Evolutionary conservation across 257 asterid species (phyloP).

Genomic region (Agastache rugosa): DNA sequence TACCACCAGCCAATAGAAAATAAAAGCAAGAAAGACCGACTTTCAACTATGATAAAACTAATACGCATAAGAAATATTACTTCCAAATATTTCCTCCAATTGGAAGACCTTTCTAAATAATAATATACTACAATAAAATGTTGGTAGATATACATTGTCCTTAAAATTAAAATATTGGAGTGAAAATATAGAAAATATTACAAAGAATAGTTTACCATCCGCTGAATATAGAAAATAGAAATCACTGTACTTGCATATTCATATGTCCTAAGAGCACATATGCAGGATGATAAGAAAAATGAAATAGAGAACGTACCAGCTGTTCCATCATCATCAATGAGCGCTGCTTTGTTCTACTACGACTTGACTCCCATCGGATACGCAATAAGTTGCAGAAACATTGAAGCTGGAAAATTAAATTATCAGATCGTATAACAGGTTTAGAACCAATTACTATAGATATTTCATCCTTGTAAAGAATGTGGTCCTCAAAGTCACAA

Average conservation of each 20-base stretch:
- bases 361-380: conserved; percentile 90
- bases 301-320: conserved; percentile 50
- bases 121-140: not conserved
- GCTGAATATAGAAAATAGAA: conserved; percentile 3
- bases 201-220: conserved; percentile 24
- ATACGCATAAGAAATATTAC: not conserved
- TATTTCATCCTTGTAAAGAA: conserved; percentile 12
- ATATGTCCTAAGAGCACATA: conserved; percentile 2
- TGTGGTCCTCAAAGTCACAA: not conserved
- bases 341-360: conserved; percentile 92
- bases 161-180: not conserved
- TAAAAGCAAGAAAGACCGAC: not conserved
- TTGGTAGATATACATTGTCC: conserved; percentile 7
- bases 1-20: conserved; percentile 10
- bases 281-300: conserved; percentile 7
- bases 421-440: conserved; percentile 28
- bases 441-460: conserved; percentile 16
- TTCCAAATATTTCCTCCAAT: not conserved
- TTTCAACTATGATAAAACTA: too few relatives aligned
- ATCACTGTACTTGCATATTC: conserved; percentile 2
- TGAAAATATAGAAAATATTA: conserved; percentile 19
- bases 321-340: conserved; percentile 85
- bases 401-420: conserved; percentile 50
- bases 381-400: conserved; percentile 75
- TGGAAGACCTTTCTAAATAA: not conserved